These are phyloP conservation scores for Rhodosporidiobolus odoratus DNA, from an alignment of 768 basidiomycete genomes.

Conservation along the genomic window DNA sequence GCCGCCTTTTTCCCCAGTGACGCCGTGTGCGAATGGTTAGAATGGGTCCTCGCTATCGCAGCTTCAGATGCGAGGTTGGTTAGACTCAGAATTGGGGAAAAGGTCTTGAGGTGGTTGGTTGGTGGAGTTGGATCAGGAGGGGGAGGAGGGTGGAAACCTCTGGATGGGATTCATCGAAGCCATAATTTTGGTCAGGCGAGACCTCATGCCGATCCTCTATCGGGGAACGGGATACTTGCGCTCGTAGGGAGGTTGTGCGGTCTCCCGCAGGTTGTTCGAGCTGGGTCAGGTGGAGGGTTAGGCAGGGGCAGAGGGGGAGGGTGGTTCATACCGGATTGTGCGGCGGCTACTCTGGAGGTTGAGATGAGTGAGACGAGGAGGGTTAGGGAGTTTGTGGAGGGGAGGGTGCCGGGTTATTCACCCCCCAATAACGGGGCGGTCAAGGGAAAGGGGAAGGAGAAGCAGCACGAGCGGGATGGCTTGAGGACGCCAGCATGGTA, in stretches of 20 bases:
- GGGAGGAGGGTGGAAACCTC: constrained; percentile 55
- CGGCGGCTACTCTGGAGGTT: constrained; percentile 58
- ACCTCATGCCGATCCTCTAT: constrained; percentile 28
- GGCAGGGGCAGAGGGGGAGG: too few species aligned
- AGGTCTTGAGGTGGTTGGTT: constrained; percentile 70
- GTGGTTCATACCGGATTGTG: constrained; percentile 62
- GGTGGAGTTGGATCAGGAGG: constrained; percentile 75
- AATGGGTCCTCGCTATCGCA: constrained; percentile 62
- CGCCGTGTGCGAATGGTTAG: constrained; percentile 78
- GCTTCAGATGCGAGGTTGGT: constrained; percentile 76
- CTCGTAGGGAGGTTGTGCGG: constrained; percentile 21
- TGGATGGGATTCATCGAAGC: constrained; percentile 43
- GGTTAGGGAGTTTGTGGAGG: constrained; percentile 62
- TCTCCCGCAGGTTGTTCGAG: neutral
- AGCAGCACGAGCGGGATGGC: neutral
- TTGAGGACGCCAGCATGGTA: constrained; percentile 57
- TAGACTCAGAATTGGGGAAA: constrained; percentile 78
- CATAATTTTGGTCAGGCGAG: constrained; percentile 26
- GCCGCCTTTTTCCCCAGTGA: constrained; percentile 75
- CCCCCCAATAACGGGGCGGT: constrained; percentile 45
- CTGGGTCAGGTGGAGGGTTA: too few species aligned
- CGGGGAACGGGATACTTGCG: neutral
- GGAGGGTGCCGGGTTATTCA: constrained; percentile 4
- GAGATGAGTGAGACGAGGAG: constrained; percentile 58
- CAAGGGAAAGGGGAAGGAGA: constrained; percentile 52